Evolutionary conservation across 257 asterid species (phyloP).

Genomic region (Solanum clarkiae): DNA sequence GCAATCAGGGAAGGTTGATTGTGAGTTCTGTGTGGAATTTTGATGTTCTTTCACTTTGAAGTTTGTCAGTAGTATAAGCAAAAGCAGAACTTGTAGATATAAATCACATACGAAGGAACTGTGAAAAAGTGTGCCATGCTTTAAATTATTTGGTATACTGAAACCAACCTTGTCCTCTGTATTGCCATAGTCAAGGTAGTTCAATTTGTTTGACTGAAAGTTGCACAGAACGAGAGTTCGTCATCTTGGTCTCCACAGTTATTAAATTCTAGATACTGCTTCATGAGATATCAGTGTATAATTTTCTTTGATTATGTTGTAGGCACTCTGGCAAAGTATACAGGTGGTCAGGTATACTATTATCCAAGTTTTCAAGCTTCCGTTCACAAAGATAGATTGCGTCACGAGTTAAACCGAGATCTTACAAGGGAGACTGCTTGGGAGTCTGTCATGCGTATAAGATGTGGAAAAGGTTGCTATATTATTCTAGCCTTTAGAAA

Average conservation of each 20-base stretch:
- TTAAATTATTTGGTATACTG: background rate
- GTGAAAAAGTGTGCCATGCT: background rate
- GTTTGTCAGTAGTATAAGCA: background rate
- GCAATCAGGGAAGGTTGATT: background rate
- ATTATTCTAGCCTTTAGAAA: background rate
- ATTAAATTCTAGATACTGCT: background rate
- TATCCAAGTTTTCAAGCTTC: constrained; percentile 74
- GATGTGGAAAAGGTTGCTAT: constrained; percentile 85
- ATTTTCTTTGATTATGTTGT: background rate
- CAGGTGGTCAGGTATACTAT: constrained; percentile 96
- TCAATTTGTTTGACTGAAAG: background rate
- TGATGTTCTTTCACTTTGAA: background rate
- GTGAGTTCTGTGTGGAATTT: background rate
- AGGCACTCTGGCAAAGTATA: constrained; percentile 96
- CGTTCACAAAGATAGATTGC: constrained; percentile 63
- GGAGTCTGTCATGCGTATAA: constrained; percentile 97
- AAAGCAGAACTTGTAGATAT: background rate
- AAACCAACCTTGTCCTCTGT: background rate
- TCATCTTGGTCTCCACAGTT: background rate
- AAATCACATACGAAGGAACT: background rate
- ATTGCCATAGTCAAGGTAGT: background rate
- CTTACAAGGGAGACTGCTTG: constrained; percentile 97
- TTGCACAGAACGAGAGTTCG: background rate
- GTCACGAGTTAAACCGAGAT: constrained; percentile 83
- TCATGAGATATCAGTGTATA: background rate